phyloP scores from a whole-genome alignment of 495 filamentous ascomycete genomes.

The Terfezia claveryi region DNA sequence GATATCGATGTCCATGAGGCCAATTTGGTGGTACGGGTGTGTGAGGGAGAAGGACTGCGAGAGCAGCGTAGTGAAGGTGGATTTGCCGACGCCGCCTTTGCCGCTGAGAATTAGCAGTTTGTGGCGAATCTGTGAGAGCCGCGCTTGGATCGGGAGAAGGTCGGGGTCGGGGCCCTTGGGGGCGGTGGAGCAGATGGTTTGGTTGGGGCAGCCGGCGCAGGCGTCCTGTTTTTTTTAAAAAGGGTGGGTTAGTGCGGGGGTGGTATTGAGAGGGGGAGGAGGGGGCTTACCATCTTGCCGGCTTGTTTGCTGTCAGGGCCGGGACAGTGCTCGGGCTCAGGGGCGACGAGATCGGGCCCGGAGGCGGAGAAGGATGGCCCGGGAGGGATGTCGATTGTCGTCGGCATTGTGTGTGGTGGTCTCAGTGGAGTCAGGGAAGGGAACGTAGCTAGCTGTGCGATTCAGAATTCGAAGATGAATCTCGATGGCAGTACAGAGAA shows the following conservation, averaged over 20 bases:
- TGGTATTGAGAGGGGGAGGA: too few species aligned
- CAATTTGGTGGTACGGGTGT: slow-evolving; percentile 51
- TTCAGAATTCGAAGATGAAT: too few species aligned
- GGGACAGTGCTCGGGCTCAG: slow-evolving; percentile 58
- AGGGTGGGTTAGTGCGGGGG: too few species aligned
- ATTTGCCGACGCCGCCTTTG: slow-evolving; percentile 94
- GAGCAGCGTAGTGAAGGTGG: slow-evolving; percentile 69
- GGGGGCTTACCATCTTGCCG: slow-evolving; percentile 36
- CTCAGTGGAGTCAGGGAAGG: slow-evolving; percentile 12
- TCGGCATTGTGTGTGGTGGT: not conserved
- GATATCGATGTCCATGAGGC: slow-evolving; percentile 93
- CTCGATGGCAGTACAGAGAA: too few species aligned
- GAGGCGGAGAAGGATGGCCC: not conserved
- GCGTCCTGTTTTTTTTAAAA: slow-evolving; percentile 25
- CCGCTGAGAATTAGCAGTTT: slow-evolving; percentile 83
- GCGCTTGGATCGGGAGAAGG: slow-evolving; percentile 63
- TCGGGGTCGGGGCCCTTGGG: slow-evolving; percentile 95
- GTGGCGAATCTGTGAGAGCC: slow-evolving; percentile 59
- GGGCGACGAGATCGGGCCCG: not conserved
- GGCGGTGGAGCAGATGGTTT: slow-evolving; percentile 77
- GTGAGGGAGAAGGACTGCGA: slow-evolving; percentile 59
- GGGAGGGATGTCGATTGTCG: not conserved
- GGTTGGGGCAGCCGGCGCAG: slow-evolving; percentile 87
- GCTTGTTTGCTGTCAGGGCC: slow-evolving; percentile 75
- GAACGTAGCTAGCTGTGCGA: too few species aligned